A percentile compares a stretch with the other conserved stretches of the same genome.
phyloP scores from a whole-genome alignment of 495 filamentous ascomycete genomes.

The Daldinia vernicosa region DNA sequence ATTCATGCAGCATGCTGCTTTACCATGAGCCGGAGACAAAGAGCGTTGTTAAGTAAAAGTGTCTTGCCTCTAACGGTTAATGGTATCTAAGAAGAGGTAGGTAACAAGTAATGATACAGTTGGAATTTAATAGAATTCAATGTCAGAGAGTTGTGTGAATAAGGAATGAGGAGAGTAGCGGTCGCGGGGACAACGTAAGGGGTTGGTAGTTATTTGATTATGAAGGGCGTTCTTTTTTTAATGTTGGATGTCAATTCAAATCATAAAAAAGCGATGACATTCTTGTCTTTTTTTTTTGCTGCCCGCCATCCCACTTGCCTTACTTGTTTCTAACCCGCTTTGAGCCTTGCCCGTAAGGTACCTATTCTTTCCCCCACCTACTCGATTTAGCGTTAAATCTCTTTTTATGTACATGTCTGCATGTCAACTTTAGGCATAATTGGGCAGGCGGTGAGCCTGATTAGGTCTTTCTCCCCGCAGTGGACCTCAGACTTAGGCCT shows the following conservation, averaged over 20 bases:
- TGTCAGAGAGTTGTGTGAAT: not conserved
- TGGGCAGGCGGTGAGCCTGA: constrained; percentile 31
- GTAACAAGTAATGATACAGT: no score
- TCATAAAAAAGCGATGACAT: constrained; percentile 28
- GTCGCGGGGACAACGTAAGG: not conserved
- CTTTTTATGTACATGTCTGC: no score
- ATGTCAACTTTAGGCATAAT: constrained; percentile 26
- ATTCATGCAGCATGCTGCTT: constrained; percentile 43
- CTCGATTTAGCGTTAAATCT: constrained; percentile 39
- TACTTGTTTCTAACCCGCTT: constrained; percentile 1
- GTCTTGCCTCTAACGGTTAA: not conserved
- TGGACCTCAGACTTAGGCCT: not conserved
- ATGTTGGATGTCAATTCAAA: constrained; percentile 15
- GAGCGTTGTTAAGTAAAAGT: not conserved
- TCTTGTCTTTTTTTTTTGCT: constrained; percentile 26
- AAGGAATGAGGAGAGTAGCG: no score
- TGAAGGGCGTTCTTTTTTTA: not conserved
- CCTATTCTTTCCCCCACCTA: constrained; percentile 35
- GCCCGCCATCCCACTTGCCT: constrained; percentile 4
- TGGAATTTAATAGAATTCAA: not conserved
- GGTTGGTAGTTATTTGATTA: not conserved
- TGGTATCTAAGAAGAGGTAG: not conserved
- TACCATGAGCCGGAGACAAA: constrained; percentile 24
- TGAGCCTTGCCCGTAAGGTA: constrained; percentile 12
- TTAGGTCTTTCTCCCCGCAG: constrained; percentile 16